A percentile compares a stretch with the other conserved stretches of the same genome.
phyloP scores from a whole-genome alignment of 23 red algal species.

The Cyanidiococcus yangmingshanensis region DNA sequence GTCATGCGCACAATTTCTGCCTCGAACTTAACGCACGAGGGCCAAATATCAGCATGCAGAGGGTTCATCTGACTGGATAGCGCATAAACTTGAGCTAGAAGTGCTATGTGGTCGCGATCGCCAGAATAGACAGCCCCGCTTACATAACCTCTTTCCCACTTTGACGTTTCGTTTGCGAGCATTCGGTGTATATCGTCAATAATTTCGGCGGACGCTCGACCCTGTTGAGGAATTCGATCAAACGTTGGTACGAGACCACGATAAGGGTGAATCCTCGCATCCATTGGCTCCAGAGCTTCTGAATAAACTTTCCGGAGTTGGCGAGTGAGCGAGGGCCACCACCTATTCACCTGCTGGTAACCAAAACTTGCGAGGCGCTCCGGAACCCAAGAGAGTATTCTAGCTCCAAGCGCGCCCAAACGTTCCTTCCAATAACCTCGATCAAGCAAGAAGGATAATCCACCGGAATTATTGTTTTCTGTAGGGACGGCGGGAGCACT shows the following conservation, averaged over 20 bases:
- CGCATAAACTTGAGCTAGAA: not conserved
- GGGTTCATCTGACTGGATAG: not conserved
- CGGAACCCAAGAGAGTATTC: not conserved
- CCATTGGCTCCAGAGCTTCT: not conserved
- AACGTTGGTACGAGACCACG: not conserved
- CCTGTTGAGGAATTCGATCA: not conserved
- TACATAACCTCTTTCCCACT: slow-evolving; percentile 1
- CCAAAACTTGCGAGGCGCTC: not conserved
- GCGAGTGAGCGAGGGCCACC: not conserved
- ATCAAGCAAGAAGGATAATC: no score
- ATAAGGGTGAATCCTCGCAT: not conserved
- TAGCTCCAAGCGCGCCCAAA: not conserved
- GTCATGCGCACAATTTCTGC: slow-evolving; percentile 12
- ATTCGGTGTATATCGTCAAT: not conserved
- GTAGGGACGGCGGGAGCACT: no score
- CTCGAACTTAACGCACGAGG: slow-evolving; percentile 17
- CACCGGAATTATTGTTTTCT: no score
- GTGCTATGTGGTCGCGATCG: not conserved
- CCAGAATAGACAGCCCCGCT: slow-evolving; percentile 10
- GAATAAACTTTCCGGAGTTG: not conserved
- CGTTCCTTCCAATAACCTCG: not conserved
- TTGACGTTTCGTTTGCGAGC: not conserved
- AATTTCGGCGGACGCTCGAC: not conserved
- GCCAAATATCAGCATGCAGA: slow-evolving; percentile 11
- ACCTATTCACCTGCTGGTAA: not conserved